Base-by-base conservation (phyloP, 768 basidiomycete species). In the Russula vinacea region DNA sequence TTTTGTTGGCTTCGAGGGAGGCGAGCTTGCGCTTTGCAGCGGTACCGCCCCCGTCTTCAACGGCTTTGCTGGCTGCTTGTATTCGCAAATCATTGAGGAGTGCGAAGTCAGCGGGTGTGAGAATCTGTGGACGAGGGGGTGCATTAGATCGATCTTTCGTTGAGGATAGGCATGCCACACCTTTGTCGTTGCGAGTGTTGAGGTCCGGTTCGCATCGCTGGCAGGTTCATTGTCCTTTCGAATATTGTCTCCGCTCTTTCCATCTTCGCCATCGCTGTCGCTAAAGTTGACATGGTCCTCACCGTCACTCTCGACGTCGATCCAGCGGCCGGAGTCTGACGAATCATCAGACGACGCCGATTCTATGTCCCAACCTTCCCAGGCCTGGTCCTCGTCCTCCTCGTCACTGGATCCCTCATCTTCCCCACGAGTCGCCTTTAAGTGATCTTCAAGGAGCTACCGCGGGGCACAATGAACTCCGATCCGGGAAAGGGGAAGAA, bases 71-170 rank as follows among this genome's bases (percentile, higher is more conserved):
- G 19, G 90, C 91, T 0, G 88, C 91, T 76, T 92, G 82, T 56
- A 92, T 81, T 2, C 89, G 87, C 22, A 98, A 85, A 69, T 97
- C 92, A 71, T 92, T 90, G 58, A 98, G 80, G 57, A 97, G 75
- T 0, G 90, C 90, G 72, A 98, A 99, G 74, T 99, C 97, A 35
- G 94, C 94, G 0, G 97, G 97, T 0, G 97, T 98, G 49, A 98
- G 84, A 70, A 99, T 98, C 94, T 97, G 68, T 16, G 33, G 42
- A 9, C 1, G 26, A 40, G 14, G 47, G n/a, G 11, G 33, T 22
- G 54, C 37, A 52, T 52, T 63, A 55, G 47, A 24, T 60, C 32
- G 62, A 47, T 26, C 8, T 5, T 3, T 54, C 11, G 44, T 55
- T 8, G 9, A 70, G 37, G 22, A 49, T 19, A 19, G 11, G 19